These are phyloP conservation scores for Dimocarpus longan DNA, from an alignment of 345 rosid genomes.

Conservation along the genomic window DNA sequence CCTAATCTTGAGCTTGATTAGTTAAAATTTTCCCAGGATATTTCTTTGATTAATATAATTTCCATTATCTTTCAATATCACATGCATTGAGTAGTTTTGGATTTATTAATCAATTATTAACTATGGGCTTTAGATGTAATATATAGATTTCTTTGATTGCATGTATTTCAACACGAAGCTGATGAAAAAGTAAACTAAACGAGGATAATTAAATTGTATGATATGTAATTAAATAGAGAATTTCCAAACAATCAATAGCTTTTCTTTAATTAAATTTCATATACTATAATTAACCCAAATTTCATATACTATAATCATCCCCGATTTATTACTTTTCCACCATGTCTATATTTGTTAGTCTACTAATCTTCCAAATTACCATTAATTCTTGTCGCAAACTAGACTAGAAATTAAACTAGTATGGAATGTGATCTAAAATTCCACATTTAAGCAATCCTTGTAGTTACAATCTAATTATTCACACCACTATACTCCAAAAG, in stretches of 20 bases:
- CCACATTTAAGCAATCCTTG: background rate
- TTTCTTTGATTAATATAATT: background rate
- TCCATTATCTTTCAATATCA: background rate
- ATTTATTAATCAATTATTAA: background rate
- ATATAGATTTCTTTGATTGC: background rate
- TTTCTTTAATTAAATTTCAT: background rate
- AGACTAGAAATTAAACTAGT: background rate
- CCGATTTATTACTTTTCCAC: background rate
- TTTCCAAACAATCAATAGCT: background rate
- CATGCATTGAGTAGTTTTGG: background rate
- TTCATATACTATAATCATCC: background rate
- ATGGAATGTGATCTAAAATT: background rate
- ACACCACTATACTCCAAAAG: background rate
- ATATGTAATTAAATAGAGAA: background rate
- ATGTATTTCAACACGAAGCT: background rate
- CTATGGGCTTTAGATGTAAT: background rate
- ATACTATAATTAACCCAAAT: background rate
- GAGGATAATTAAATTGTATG: background rate
- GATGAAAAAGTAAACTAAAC: background rate
- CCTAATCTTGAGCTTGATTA: background rate
- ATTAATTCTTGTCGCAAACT: no score
- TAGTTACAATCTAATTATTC: background rate
- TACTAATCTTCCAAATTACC: background rate
- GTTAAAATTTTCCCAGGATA: background rate
- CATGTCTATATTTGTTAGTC: background rate